Evolutionary conservation across 257 asterid genomes (phyloP).

Genomic region (Ballota nigra): DNA sequence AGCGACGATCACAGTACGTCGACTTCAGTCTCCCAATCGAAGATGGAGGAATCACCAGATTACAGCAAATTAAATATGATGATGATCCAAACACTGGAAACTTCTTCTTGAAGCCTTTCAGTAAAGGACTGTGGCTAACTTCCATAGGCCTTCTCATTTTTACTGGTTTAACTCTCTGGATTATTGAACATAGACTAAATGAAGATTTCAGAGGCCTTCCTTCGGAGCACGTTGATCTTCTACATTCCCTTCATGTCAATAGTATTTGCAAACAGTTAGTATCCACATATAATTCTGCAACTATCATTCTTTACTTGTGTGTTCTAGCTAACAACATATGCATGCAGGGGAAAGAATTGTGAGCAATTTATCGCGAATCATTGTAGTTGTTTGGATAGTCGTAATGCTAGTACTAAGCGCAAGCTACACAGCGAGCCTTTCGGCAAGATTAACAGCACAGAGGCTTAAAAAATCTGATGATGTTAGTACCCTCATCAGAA

Average conservation of each 20-base stretch:
- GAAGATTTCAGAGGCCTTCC: constrained; percentile 41
- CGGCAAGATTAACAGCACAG: constrained; percentile 41
- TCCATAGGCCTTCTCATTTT: constrained; percentile 28
- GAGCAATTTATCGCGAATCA: constrained; percentile 40
- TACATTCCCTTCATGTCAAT: constrained; percentile 45
- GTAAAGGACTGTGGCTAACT: constrained; percentile 35
- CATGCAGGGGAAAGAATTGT: constrained; percentile 39
- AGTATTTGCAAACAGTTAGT: constrained; percentile 44
- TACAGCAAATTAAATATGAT: constrained; percentile 16
- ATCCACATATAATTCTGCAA: no score
- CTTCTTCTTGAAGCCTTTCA: constrained; percentile 39
- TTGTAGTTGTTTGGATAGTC: constrained; percentile 40
- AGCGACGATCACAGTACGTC: constrained; percentile 30
- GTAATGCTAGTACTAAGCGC: constrained; percentile 41
- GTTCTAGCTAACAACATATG: background rate
- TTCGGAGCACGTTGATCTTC: constrained; percentile 34
- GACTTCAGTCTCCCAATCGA: constrained; percentile 45
- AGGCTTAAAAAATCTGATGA: constrained; percentile 24
- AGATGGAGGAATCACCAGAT: constrained; percentile 36
- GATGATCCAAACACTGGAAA: constrained; percentile 22
- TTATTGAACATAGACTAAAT: constrained; percentile 44
- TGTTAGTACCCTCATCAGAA: constrained; percentile 20
- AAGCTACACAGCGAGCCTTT: constrained; percentile 38
- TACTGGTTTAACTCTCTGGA: constrained; percentile 41
- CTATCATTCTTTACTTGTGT: no score